Conservation (phyloP, 2,329 filamentous ascomycete species). For the Pestalotiopsis sp. region DNA sequence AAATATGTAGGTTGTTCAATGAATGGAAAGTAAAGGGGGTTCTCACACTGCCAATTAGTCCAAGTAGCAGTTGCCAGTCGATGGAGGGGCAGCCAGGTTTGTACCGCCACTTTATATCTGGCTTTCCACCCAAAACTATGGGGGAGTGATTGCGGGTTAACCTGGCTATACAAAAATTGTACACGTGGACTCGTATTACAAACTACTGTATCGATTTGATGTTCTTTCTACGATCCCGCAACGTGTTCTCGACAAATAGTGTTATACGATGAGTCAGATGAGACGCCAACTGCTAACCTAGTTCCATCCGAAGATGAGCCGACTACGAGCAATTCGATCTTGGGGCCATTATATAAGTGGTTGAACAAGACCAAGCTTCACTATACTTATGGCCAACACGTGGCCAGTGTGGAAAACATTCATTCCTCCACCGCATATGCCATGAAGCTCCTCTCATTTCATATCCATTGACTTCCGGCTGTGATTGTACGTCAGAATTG, state of each 20-base stretch:
- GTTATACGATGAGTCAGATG: constrained; percentile 5
- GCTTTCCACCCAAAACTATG: too few species aligned
- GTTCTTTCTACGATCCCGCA: background rate
- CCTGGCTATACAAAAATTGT: background rate
- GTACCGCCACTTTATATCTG: too few species aligned
- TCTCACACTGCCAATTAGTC: too few species aligned
- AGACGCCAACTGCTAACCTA: background rate
- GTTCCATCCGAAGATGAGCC: constrained; percentile 8
- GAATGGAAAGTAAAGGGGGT: too few species aligned
- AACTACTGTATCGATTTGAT: background rate
- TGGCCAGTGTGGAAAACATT: too few species aligned
- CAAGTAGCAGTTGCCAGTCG: too few species aligned
- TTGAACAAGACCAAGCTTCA: background rate
- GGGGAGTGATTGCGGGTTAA: background rate
- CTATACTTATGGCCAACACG: background rate
- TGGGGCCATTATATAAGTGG: too few species aligned
- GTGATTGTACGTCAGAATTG: background rate
- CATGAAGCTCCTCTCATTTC: background rate
- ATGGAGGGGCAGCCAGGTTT: too few species aligned
- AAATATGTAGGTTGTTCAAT: too few species aligned
- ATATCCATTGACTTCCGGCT: background rate
- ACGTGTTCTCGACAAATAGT: constrained; percentile 13
- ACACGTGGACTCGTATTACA: background rate
- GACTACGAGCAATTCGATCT: background rate
- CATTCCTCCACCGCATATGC: too few species aligned